Evolutionary conservation across 805 yeast species (phyloP).

Genomic region (Myxozyma monticola): DNA sequence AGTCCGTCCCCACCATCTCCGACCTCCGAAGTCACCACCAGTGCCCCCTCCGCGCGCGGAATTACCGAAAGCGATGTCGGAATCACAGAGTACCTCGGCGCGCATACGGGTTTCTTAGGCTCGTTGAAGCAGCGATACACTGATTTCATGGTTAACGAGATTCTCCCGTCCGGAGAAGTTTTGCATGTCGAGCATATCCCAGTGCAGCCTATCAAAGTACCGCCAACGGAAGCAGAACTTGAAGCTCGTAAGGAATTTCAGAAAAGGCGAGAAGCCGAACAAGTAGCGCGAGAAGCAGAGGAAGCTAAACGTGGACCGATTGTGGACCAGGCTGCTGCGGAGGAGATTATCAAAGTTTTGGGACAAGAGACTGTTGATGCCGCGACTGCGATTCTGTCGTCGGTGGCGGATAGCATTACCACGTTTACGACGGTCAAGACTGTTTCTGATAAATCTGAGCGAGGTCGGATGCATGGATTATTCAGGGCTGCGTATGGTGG

Average conservation of each 20-base stretch:
- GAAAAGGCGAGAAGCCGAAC: conserved; percentile 32
- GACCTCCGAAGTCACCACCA: no score
- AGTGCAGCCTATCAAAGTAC: conserved; percentile 50
- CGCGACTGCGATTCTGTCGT: conserved; percentile 1
- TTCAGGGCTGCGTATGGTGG: conserved; percentile 72
- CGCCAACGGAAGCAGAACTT: conserved; percentile 44
- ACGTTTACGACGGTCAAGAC: conserved; percentile 54
- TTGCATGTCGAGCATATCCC: conserved; percentile 78
- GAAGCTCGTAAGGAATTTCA: conserved; percentile 32
- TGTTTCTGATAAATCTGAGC: conserved; percentile 65
- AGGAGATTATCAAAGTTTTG: conserved; percentile 52
- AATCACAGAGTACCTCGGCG: conserved; percentile 66
- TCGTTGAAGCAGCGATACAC: conserved; percentile 76
- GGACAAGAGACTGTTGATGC: conserved; percentile 59
- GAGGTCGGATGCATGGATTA: conserved; percentile 78
- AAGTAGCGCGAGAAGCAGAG: conserved; percentile 28
- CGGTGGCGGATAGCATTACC: background rate
- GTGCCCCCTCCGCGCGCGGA: no score
- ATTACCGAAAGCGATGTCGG: conserved; percentile 77
- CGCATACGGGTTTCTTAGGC: conserved; percentile 69
- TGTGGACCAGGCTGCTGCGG: conserved; percentile 49
- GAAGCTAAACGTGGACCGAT: background rate
- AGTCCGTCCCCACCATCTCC: no score
- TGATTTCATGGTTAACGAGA: conserved; percentile 92
- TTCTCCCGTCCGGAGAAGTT: conserved; percentile 65